These are phyloP conservation scores for Adansonia digitata DNA, from an alignment of 345 rosid species.

Conservation along the genomic window DNA sequence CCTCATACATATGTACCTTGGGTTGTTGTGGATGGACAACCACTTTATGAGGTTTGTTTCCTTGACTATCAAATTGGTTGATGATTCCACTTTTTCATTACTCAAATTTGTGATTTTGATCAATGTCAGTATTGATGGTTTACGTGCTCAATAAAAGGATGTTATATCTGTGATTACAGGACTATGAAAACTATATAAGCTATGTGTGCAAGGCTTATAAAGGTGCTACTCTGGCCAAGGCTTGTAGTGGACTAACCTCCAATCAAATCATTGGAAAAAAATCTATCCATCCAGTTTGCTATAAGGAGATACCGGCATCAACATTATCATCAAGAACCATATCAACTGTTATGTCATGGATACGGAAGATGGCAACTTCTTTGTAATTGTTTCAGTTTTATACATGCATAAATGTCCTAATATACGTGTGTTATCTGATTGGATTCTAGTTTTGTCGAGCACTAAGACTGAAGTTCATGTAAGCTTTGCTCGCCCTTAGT, in stretches of 20 bases:
- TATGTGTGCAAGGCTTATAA: conserved; percentile 78
- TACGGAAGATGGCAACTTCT: conserved; percentile 18
- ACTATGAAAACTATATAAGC: conserved; percentile 66
- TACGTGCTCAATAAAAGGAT: not conserved
- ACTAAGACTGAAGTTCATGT: not conserved
- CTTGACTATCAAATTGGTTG: not conserved
- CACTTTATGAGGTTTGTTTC: conserved; percentile 77
- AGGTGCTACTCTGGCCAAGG: conserved; percentile 39
- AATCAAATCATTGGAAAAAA: conserved; percentile 15
- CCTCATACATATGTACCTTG: conserved; percentile 91
- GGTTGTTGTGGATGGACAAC: conserved; percentile 91
- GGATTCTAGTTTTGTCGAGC: not conserved
- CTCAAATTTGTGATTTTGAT: not conserved
- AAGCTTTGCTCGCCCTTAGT: not conserved
- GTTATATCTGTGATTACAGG: conserved; percentile 32
- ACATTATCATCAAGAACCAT: conserved; percentile 3
- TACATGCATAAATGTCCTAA: not conserved
- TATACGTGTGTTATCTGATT: not conserved
- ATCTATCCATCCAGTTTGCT: conserved; percentile 32
- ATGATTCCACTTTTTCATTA: not conserved
- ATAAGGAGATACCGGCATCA: conserved; percentile 26
- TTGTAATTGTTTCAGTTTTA: not conserved
- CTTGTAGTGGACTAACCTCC: conserved; percentile 43
- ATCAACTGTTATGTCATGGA: conserved; percentile 24
- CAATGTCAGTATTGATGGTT: not conserved